These are phyloP conservation scores for Xanthoconium separans DNA, from an alignment of 1,284 basidiomycete genomes.

Conservation along the genomic window DNA sequence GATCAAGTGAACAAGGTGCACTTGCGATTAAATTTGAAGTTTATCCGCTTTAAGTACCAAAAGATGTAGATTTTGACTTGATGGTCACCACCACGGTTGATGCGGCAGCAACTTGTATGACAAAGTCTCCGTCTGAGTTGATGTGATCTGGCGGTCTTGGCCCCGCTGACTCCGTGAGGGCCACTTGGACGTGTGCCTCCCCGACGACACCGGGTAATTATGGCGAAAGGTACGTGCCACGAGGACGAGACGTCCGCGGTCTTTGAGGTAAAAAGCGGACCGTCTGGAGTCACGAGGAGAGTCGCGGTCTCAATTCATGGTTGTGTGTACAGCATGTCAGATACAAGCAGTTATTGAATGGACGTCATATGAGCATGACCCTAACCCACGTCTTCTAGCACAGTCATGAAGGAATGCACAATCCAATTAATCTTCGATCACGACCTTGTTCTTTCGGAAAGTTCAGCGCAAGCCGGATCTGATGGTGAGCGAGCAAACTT, in stretches of 20 bases:
- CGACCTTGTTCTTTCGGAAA: constrained; percentile 19
- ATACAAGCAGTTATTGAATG: not conserved
- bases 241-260: not conserved
- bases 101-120: no score
- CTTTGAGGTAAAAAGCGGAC: not conserved
- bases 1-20: not conserved
- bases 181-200: not conserved
- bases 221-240: not conserved
- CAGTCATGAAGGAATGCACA: no score
- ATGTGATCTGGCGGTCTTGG: not conserved
- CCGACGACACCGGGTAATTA: not conserved
- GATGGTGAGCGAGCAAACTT: not conserved
- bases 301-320: not conserved
- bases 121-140: no score
- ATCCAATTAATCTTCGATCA: constrained; percentile 16
- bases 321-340: not conserved
- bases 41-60: no score
- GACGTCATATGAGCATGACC: not conserved
- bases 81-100: no score
- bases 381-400: no score
- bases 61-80: no score
- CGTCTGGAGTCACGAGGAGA: not conserved
- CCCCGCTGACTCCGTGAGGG: not conserved
- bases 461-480: not conserved
- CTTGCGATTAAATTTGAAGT: no score